phyloP scores from a whole-genome alignment of 768 basidiomycete species.

The Mycena olivaceomarginata region DNA sequence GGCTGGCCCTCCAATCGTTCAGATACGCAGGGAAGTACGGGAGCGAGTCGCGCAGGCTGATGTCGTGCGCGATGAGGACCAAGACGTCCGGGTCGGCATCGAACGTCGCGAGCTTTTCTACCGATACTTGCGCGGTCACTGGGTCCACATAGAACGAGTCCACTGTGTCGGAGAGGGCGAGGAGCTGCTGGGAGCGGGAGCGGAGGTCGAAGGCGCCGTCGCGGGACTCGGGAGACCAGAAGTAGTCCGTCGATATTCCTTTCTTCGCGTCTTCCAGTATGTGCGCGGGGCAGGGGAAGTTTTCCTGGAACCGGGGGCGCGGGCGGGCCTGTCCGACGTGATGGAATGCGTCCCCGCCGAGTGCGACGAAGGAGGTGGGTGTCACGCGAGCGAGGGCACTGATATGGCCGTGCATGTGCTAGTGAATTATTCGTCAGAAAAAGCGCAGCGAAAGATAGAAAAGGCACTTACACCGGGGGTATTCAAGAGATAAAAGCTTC shows the following conservation, averaged over 20 bases:
- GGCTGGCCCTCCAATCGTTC: slow-evolving; percentile 17
- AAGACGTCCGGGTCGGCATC: slow-evolving; percentile 39
- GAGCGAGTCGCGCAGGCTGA: background rate
- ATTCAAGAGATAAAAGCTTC: slow-evolving; percentile 42
- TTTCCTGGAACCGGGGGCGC: slow-evolving; percentile 15
- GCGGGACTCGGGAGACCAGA: slow-evolving; percentile 22
- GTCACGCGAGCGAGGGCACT: slow-evolving; percentile 30
- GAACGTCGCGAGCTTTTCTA: slow-evolving; percentile 26
- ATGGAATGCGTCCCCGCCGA: slow-evolving; percentile 37
- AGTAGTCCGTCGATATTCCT: slow-evolving; percentile 29
- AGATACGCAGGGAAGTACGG: slow-evolving; percentile 19
- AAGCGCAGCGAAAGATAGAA: background rate
- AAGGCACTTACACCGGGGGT: slow-evolving; percentile 34
- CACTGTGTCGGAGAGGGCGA: slow-evolving; percentile 26
- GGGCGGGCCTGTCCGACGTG: slow-evolving; percentile 37
- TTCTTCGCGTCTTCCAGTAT: slow-evolving; percentile 13
- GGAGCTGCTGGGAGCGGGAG: slow-evolving; percentile 23
- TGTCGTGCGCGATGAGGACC: slow-evolving; percentile 38
- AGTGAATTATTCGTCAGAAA: background rate
- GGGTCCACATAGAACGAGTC: slow-evolving; percentile 31
- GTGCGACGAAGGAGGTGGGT: slow-evolving; percentile 35
- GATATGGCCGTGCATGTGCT: slow-evolving; percentile 29
- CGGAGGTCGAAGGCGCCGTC: slow-evolving; percentile 26
- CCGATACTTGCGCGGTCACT: slow-evolving; percentile 8
- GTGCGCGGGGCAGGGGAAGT: slow-evolving; percentile 35